Base-by-base conservation (phyloP, 352 stramenopile genomes). In the Elongisporangium senticosum region DNA sequence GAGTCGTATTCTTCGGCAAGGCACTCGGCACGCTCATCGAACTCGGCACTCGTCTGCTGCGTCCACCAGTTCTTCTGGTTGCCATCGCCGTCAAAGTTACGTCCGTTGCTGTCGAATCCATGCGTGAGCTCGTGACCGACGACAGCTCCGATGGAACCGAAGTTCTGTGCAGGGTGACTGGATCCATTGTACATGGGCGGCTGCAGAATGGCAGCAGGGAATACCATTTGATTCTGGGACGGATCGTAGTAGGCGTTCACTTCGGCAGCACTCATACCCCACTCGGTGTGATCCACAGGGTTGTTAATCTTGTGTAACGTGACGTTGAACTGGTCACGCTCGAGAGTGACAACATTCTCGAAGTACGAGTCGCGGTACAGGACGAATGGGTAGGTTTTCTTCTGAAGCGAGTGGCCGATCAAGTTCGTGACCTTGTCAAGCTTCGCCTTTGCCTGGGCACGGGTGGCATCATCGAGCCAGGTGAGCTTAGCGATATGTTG, bases 71-170 rank as follows among this genome's bases (percentile, higher is more conserved):
- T 75, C 11, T 88, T 75, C 68, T 96, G 82, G 54, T 95, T 96
- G n/a, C 94, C 94, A 39, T 85, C 61, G 22, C 65, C 86, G 51
- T 93, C 77, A 52, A 83, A 97, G 49, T 96, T 87, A 7, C 81
- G 73, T 43, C 93, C 94, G 60, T 91, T 85, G 57, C 93, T 88
- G 65, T 98, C 94, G 59, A 98, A 98, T 1, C 90, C 94, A 58
- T 98, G 94, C 7, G 87, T 97, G 65, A 98, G 95, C 70, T 98
- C 94, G 64, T 98, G 94, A 0, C 90, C 94, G 7, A 97, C 89
- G 17, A 98, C 80, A 15, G 89, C 81, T 20, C 90, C 90, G 61
- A 98, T 93, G 0, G 83, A 75, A 7, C 92, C 92, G 65, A 94
- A 98, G 58, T 97, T 97, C 21, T 93, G 83, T n/a, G 88, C 86